A percentile compares a stretch with the other conserved stretches of the same genome.
phyloP scores from a whole-genome alignment of 2,329 filamentous ascomycete species.

The Diaporthe velutina region DNA sequence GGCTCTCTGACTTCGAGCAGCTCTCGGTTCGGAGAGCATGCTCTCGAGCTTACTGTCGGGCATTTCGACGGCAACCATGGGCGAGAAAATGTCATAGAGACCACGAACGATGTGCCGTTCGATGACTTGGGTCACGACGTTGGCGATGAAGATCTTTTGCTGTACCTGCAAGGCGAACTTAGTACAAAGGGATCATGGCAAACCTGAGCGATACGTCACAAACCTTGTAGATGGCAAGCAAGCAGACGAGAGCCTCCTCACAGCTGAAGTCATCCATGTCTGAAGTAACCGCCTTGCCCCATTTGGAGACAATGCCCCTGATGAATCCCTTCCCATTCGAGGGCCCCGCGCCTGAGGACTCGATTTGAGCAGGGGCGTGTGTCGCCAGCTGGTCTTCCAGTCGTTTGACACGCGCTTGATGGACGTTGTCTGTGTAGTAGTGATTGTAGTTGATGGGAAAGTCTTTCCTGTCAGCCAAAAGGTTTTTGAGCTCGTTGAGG shows the following conservation, averaged over 20 bases:
- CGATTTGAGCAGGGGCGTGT: fast-evolving
- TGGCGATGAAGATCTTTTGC: slow-evolving; percentile 27
- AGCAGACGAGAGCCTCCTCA: slow-evolving; percentile 18
- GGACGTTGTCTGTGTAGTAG: slow-evolving; percentile 13
- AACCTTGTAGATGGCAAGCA: slow-evolving; percentile 35
- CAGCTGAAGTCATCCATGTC: slow-evolving; percentile 32
- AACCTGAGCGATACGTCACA: not conserved
- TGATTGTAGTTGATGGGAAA: slow-evolving; percentile 32
- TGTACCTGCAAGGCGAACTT: not conserved
- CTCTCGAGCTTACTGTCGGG: not conserved
- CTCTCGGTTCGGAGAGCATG: not conserved
- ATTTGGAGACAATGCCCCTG: not conserved
- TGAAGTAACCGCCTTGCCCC: not conserved
- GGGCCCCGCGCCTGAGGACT: too few relatives aligned
- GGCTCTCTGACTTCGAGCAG: not conserved
- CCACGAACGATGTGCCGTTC: slow-evolving; percentile 23
- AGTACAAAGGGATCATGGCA: too few relatives aligned
- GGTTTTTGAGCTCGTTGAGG: not conserved
- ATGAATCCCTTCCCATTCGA: not conserved
- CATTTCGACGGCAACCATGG: not conserved
- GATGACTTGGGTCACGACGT: slow-evolving; percentile 29
- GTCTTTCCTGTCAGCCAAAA: not conserved
- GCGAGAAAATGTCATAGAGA: slow-evolving; percentile 23
- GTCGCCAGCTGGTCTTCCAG: not conserved
- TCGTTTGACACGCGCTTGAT: not conserved